Evolutionary conservation across 805 yeast species (phyloP), one percentile per base, ranked within the genome.

Genomic region (Saccharomycopsis lassenensis): DNA sequence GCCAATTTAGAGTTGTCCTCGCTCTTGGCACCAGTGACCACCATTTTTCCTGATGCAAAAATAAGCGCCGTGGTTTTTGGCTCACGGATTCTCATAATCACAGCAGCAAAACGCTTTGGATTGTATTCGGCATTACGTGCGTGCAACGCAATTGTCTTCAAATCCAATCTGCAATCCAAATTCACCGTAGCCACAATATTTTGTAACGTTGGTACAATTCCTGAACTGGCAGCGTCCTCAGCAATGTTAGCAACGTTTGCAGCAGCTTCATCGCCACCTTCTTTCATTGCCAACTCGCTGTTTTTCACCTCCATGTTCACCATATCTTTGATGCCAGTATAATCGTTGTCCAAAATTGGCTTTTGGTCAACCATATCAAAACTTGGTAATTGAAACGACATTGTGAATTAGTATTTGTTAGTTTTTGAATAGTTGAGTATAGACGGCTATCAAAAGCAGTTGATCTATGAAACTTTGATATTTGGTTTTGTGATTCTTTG

Each of bases 51-150:
- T 2, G 96, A 86, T 1, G 98, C 98, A 59, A 91, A 91, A 47
- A 91, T 91, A 48, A 91, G 68, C 0, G 98, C 97, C 2, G 98
- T 91, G 1, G 98, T 91, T 59, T 91, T 91, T 12, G 98, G 98
- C 58, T 91, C 98, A 61, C 98, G 75, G 50, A 91, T 91, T 69
- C 98, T 83, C 98, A 91, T 91, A 50, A 91, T 91, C 33, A 91
- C 98, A 41, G 98, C 98, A 10, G 98, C 98, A 65, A 91, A 91
- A 66, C 98, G 94, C 57, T 82, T 85, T 35, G 98, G 98, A 52
- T 91, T 91, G 62, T 91, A 91, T 58, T 91, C 98, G 24, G 98
- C 98, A 61, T 91, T 91, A 71, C 98, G 85, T 2, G 97, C 97
- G 60, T 91, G 98, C 44, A 91, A 66, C 1, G 98, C 98, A 55